phyloP scores from a whole-genome alignment of 345 rosid species.

The Hibiscus tridactylites region DNA sequence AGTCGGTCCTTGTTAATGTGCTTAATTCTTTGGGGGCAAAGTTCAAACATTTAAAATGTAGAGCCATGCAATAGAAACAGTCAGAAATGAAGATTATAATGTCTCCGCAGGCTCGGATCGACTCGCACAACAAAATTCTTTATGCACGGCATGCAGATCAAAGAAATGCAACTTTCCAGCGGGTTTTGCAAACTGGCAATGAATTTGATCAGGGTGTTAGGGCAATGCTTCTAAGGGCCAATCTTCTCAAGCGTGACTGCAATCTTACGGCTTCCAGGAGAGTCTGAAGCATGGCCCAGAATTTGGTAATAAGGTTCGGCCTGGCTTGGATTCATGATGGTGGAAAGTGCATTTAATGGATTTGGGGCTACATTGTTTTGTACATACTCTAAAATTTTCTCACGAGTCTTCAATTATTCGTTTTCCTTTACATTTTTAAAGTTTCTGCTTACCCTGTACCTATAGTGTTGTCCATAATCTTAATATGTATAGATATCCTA shows the following conservation, averaged over 20 bases:
- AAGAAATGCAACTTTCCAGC: constrained; percentile 87
- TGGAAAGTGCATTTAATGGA: constrained; percentile 10
- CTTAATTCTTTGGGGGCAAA: not conserved
- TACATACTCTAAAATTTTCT: constrained; percentile 18
- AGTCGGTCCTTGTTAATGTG: not conserved
- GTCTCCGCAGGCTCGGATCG: constrained; percentile 78
- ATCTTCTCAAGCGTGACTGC: constrained; percentile 74
- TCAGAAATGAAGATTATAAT: not conserved
- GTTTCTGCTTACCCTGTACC: not conserved
- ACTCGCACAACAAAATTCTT: constrained; percentile 93
- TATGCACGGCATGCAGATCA: constrained; percentile 98
- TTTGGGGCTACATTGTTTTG: constrained; percentile 22
- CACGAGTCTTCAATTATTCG: not conserved
- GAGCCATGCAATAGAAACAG: not conserved
- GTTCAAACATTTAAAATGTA: not conserved
- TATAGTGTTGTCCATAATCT: no score
- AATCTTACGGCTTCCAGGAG: constrained; percentile 52
- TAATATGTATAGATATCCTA: no score
- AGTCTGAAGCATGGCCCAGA: constrained; percentile 28
- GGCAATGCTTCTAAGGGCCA: constrained; percentile 81
- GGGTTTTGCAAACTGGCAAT: constrained; percentile 82
- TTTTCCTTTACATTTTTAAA: not conserved
- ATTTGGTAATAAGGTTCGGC: constrained; percentile 4
- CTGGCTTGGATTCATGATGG: constrained; percentile 3
- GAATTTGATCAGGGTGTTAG: constrained; percentile 86